Base-by-base conservation (phyloP, 345 rosid species). In the Salix exigua region DNA sequence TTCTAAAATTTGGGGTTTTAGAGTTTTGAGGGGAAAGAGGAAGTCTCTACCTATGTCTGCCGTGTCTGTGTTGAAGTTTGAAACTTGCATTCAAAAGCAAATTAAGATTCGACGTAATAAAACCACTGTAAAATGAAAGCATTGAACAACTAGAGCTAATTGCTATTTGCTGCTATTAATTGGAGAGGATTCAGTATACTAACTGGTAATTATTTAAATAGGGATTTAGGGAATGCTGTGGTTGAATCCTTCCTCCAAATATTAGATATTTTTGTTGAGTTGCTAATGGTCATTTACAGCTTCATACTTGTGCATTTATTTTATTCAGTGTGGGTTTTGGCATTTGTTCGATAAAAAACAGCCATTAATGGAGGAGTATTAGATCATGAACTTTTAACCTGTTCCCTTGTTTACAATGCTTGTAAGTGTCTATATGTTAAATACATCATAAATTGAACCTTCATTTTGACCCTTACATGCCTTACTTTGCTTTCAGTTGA, bases 281-380 rank as follows among this genome's bases (percentile, higher is more conserved):
- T 25, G 28, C 21, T 18, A 53, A 71, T 21, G 66, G 33, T 58
- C 31, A 31, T 23, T 33, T n/a, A 13, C 21, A 51, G 58, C 26
- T 21, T 46, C 5, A 26, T 17, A 38, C 21, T 6, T 2, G 26
- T 26, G 23, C 23, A 25, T 70, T 44, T 70, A 26, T 19, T 25
- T 69, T 18, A 69, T 16, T 12, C 4, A 21, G 2, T 26, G n/a
- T 70, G 51, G n/a, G 60, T 17, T 46, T 28, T 70, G 58, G 48
- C 28, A 25, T 25, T 69, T 69, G 72, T 69, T 70, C 6, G 60
- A 70, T 50, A 21, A 70, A 11, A 13, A 70, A 70, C n/a, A 70
- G 23, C 31, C 51, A 21, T 23, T 14, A 4, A 26, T 46, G n/a
- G 60, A 70, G 73, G 33, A 68, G 17, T 46, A 5, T 14, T 26